phyloP scores from a whole-genome alignment of 2,329 filamentous ascomycete genomes.

The Neonectria ditissima region DNA sequence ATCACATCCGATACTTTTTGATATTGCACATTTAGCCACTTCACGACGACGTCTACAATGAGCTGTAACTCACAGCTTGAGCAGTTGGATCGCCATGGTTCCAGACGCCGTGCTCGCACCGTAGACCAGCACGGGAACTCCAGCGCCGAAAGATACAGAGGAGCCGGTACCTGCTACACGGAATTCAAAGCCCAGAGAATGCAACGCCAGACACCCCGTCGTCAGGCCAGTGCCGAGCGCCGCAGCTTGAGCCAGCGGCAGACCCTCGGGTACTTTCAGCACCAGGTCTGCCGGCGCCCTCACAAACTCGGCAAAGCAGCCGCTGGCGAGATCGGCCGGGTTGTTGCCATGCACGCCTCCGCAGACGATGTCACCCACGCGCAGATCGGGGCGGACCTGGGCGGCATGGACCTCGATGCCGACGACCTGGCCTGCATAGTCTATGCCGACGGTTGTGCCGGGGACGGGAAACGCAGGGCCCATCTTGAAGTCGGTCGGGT shows the following conservation, averaged over 20 bases:
- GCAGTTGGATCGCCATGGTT: constrained; percentile 1
- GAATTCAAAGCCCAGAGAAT: neutral
- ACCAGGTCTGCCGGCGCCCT: neutral
- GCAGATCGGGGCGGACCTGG: neutral
- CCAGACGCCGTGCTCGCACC: neutral
- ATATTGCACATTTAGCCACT: neutral
- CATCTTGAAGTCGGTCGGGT: constrained; percentile 4
- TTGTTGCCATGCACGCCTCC: constrained; percentile 1
- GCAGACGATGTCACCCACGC: neutral
- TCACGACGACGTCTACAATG: neutral
- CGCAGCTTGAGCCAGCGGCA: neutral
- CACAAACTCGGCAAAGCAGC: neutral
- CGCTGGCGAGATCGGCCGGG: neutral
- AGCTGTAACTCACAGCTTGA: neutral
- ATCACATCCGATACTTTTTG: neutral
- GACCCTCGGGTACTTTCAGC: neutral
- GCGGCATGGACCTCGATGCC: neutral
- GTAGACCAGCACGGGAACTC: neutral
- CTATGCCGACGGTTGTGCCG: neutral
- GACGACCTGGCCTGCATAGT: neutral
- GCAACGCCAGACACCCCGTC: neutral
- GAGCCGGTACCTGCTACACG: neutral
- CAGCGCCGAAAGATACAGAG: neutral
- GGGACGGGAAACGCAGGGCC: neutral
- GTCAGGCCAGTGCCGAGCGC: neutral